A percentile compares a stretch with the other conserved stretches of the same genome.
These are phyloP conservation scores for Niveomyces coronatus DNA, from an alignment of 2,329 filamentous ascomycete genomes.

Conservation along the genomic window DNA sequence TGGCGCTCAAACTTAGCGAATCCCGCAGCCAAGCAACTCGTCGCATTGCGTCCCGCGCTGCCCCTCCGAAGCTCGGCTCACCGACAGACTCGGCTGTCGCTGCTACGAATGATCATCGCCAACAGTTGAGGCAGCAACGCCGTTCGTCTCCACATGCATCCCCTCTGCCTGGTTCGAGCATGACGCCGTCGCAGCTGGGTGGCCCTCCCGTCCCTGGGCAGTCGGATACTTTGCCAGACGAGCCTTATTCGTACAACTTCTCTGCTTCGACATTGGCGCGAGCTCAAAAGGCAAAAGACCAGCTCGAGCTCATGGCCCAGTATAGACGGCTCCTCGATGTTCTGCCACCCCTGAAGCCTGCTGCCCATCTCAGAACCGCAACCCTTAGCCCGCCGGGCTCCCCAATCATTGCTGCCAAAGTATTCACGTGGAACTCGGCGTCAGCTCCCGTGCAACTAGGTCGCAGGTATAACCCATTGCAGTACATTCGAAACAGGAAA, in stretches of 20 bases:
- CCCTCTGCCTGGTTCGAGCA: constrained; percentile 39
- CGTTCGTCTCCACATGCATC: constrained; percentile 51
- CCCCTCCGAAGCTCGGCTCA: constrained; percentile 40
- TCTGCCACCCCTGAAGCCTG: constrained; percentile 60
- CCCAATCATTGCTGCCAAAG: constrained; percentile 18
- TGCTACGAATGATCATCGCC: constrained; percentile 50
- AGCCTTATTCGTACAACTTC: constrained; percentile 52
- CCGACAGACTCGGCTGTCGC: constrained; percentile 41
- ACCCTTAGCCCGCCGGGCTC: constrained; percentile 33
- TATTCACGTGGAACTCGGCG: constrained; percentile 9
- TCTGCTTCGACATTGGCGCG: constrained; percentile 72
- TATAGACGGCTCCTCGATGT: constrained; percentile 72
- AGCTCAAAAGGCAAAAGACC: constrained; percentile 72
- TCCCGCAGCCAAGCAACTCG: constrained; percentile 56
- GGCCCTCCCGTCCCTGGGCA: constrained; percentile 36
- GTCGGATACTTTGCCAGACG: constrained; percentile 31
- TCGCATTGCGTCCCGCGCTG: constrained; percentile 42
- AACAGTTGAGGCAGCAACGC: constrained; percentile 64
- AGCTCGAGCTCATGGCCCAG: constrained; percentile 77
- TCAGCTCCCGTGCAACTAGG: constrained; percentile 33
- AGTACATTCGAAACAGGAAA: constrained; percentile 85
- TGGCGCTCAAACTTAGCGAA: constrained; percentile 83
- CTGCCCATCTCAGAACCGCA: constrained; percentile 24
- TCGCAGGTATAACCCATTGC: constrained; percentile 79
- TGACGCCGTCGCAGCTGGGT: constrained; percentile 30